phyloP scores from a whole-genome alignment of 1,139 yeast species.

The Yamadazyma jaroonii region DNA sequence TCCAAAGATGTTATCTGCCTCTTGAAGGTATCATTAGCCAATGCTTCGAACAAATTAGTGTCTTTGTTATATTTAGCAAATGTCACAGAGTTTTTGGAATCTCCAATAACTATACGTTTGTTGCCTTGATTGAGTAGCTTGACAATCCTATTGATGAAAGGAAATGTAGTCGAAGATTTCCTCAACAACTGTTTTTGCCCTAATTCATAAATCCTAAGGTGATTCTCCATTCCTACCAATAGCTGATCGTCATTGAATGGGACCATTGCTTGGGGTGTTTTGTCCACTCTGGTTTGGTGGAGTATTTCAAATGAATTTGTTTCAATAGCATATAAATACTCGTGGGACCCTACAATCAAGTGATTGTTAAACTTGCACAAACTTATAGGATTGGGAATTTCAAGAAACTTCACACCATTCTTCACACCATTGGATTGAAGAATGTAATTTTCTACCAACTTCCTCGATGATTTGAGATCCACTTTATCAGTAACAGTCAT shows the following conservation, averaged over 20 bases:
- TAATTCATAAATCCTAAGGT: constrained; percentile 62
- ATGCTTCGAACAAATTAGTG: constrained; percentile 54
- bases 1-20: constrained; percentile 63
- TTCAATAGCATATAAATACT: constrained; percentile 43
- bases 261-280: constrained; percentile 46
- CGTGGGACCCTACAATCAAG: constrained; percentile 31
- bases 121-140: constrained; percentile 51
- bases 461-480: constrained; percentile 53
- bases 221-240: constrained; percentile 55
- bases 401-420: constrained; percentile 4
- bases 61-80: constrained; percentile 51
- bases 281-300: constrained; percentile 62
- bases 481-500: constrained; percentile 38
- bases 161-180: constrained; percentile 49
- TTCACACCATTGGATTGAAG: constrained; percentile 4
- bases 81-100: constrained; percentile 56
- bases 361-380: constrained; percentile 13
- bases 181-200: constrained; percentile 79
- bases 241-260: constrained; percentile 57
- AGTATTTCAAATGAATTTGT: constrained; percentile 38
- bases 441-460: constrained; percentile 28
- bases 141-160: constrained; percentile 43
- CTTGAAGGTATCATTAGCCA: constrained; percentile 68
- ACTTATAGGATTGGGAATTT: constrained; percentile 8
- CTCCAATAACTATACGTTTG: constrained; percentile 65